Evolutionary conservation across 495 filamentous ascomycete species (phyloP), one percentile per base, ranked within the genome.

Genomic region (Margaritispora aquatica): DNA sequence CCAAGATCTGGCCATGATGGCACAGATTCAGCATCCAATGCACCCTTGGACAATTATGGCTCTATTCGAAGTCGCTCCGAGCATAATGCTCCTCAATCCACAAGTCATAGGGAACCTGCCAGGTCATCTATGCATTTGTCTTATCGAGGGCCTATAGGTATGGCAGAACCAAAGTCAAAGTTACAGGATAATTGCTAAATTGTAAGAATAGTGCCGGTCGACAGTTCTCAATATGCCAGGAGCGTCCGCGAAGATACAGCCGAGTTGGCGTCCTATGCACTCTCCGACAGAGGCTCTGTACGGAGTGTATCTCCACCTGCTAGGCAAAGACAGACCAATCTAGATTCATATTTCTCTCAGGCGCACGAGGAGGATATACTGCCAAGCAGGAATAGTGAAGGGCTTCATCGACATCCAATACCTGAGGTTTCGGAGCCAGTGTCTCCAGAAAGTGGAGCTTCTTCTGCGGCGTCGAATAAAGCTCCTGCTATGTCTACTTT

Each of bases 171-270:
- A 38, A 41, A 34, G 2, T 10, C 36, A 24, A 24, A n/a, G 26
- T 22, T 46, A 20, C 20, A 17, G 0, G 13, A 41, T n/a, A 50
- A 15, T 50, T 29, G 59, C 66, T 70, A 68, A 71, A 20, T 53
- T 26, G 27, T 41, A 24, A 34, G 5, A 52, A 52, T 57, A 76
- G 74, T 70, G 31, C 72, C 76, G 3, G 60, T 78, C 74, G 89
- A 95, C 65, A 83, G 79, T 61, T 80, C 83, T 7, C 84, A 88
- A 56, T 88, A 89, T 72, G 84, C 88, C 22, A 80, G 84, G 46
- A 88, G 83, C 58, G 88, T 98, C 13, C 86, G 94, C 55, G 89
- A 96, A 69, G 86, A 96, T 67, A 96, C 94, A 1, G 91, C 91
- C 29, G 90, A 96, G 69, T 81, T 98, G 31, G 93, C 94, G 23